phyloP scores from a whole-genome alignment of 179 eudicot genomes.

The Silene coronaria region DNA sequence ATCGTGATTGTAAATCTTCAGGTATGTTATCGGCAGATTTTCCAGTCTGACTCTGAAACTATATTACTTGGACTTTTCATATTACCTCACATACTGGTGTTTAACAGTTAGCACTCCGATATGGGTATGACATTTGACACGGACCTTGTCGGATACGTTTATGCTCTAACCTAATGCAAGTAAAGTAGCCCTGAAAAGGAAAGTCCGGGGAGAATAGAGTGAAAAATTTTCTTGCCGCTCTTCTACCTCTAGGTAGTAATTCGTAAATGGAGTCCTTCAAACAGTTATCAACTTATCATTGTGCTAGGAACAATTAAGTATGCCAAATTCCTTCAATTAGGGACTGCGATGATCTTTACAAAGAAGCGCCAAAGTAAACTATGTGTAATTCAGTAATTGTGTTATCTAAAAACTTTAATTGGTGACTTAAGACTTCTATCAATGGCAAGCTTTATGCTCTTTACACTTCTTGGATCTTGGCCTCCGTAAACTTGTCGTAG shows the following conservation, averaged over 20 bases:
- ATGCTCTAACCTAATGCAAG: no score
- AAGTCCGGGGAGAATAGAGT: neutral
- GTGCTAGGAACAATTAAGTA: neutral
- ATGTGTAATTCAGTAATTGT: neutral
- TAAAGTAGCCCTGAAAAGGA: neutral
- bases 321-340: neutral
- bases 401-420: neutral
- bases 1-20: slow-evolving; percentile 95
- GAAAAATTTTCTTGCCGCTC: neutral
- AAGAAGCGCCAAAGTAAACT: neutral
- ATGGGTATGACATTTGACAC: neutral
- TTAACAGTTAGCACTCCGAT: neutral
- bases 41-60: neutral
- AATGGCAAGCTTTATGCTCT: neutral
- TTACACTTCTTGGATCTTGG: neutral
- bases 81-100: neutral
- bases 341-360: neutral
- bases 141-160: no score
- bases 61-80: neutral
- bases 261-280: neutral
- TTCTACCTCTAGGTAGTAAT: neutral
- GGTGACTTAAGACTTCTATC: neutral
- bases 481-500: neutral
- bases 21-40: slow-evolving; percentile 37
- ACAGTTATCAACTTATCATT: neutral